Evolutionary conservation across 371 early-diverging fungal species (phyloP).

Genomic region (Apophysomyces variabilis): DNA sequence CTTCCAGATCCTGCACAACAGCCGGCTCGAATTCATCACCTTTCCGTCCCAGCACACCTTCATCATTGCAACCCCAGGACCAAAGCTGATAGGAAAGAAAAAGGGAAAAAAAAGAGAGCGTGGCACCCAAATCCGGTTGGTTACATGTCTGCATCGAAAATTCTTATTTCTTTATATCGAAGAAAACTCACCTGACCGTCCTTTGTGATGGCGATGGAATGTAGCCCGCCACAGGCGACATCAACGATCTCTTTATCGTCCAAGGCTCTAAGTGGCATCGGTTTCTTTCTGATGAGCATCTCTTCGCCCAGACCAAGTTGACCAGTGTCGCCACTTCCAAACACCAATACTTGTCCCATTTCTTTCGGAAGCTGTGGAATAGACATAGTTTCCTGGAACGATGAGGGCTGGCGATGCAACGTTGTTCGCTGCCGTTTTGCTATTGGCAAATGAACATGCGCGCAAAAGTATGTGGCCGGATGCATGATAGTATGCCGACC

Average conservation of each 20-base stretch:
- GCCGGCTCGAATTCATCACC: conserved; percentile 82
- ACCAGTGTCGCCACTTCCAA: conserved; percentile 95
- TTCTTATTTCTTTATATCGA: conserved; percentile 2
- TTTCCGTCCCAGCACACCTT: conserved; percentile 91
- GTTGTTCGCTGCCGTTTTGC: no score
- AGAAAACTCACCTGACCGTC: conserved; percentile 67
- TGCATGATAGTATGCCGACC: no score
- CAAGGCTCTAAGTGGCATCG: conserved; percentile 73
- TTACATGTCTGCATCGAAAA: not conserved
- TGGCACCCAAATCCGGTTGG: no score
- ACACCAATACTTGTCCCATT: conserved; percentile 82
- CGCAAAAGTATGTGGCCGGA: no score
- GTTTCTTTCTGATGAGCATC: conserved; percentile 72
- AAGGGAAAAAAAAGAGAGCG: no score
- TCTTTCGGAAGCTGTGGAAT: conserved; percentile 29
- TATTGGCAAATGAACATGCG: no score
- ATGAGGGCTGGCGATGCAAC: conserved; percentile 2
- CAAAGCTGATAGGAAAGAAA: conserved; percentile 48
- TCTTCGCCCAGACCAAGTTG: conserved; percentile 95
- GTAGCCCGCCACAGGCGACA: conserved; percentile 90
- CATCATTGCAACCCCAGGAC: conserved; percentile 99
- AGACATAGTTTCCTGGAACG: conserved; percentile 16
- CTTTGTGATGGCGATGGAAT: conserved; percentile 80
- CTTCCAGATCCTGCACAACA: conserved; percentile 70
- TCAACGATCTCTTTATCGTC: conserved; percentile 67